Conservation (phyloP, 345 rosid species). For the Moricandia arvensis region DNA sequence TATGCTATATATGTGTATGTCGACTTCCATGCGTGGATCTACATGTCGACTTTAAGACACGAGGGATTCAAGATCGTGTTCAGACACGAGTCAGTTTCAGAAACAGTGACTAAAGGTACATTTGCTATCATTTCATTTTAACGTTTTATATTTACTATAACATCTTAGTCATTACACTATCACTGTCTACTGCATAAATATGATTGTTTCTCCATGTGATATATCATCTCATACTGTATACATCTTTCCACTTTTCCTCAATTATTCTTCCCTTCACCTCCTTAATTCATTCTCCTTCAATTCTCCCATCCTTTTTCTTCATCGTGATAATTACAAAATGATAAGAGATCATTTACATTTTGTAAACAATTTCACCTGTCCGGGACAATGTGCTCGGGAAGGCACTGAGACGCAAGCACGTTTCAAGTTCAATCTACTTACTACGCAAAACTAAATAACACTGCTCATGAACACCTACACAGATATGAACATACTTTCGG, state of each 20-base stretch:
- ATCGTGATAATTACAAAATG: neutral
- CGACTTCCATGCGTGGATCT: slow-evolving; percentile 18
- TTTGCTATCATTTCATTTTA: slow-evolving; percentile 3
- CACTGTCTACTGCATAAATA: slow-evolving; percentile 26
- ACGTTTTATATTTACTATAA: neutral
- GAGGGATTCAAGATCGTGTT: slow-evolving; percentile 19
- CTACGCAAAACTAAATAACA: too few species aligned
- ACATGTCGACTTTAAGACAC: slow-evolving; percentile 29
- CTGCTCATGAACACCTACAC: too few species aligned
- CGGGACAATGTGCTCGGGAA: too few species aligned
- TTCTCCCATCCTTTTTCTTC: neutral
- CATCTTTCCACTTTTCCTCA: slow-evolving; percentile 32
- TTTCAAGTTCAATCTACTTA: too few species aligned
- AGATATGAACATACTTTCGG: too few species aligned
- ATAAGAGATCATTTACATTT: too few species aligned
- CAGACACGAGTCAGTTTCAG: slow-evolving; percentile 32
- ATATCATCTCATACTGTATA: slow-evolving; percentile 23
- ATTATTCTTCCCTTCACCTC: slow-evolving; percentile 23
- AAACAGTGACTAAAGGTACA: slow-evolving; percentile 24
- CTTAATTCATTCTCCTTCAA: neutral
- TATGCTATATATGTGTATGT: neutral
- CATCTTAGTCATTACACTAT: slow-evolving; percentile 2
- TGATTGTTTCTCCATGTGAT: slow-evolving; percentile 41
- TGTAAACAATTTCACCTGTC: too few species aligned
- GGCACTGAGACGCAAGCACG: too few species aligned